Percentiles rank a stretch among this genome's conserved stretches.
Evolutionary conservation across 2,329 filamentous ascomycete species (phyloP).

Genomic region (Aspergillus novofumigatus): DNA sequence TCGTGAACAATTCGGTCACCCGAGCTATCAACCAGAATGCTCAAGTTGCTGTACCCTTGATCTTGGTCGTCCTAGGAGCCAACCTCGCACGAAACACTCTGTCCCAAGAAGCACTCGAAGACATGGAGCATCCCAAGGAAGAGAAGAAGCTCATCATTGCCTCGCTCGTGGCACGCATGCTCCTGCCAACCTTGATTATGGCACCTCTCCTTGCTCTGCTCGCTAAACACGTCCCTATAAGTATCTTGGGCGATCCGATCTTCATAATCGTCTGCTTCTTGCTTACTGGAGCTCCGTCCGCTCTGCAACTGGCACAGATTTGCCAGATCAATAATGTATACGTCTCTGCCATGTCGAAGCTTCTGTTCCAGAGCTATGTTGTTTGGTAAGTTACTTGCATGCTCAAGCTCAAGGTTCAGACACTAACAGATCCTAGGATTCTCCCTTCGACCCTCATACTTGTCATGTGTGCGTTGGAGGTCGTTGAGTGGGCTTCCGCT

Average conservation of each 20-base stretch:
- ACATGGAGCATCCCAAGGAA: slow-evolving; percentile 64
- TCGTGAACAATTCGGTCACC: slow-evolving; percentile 89
- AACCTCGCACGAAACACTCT: slow-evolving; percentile 91
- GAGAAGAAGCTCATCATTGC: slow-evolving; percentile 79
- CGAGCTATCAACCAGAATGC: slow-evolving; percentile 80
- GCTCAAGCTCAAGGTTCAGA: not conserved
- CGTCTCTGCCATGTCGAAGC: slow-evolving; percentile 86
- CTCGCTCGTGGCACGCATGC: slow-evolving; percentile 82
- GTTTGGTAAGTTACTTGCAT: slow-evolving; percentile 65
- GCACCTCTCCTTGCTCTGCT: slow-evolving; percentile 79
- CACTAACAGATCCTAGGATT: slow-evolving; percentile 57
- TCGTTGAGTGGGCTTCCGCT: slow-evolving; percentile 74
- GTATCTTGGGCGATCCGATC: slow-evolving; percentile 94
- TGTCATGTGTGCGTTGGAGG: slow-evolving; percentile 87
- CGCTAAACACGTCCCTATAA: slow-evolving; percentile 87
- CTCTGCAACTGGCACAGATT: slow-evolving; percentile 92
- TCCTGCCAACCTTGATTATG: slow-evolving; percentile 88
- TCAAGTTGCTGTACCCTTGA: slow-evolving; percentile 88
- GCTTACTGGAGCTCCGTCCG: slow-evolving; percentile 87
- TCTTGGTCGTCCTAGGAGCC: slow-evolving; percentile 89
- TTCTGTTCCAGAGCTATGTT: slow-evolving; percentile 95
- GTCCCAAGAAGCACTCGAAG: slow-evolving; percentile 59
- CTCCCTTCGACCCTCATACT: slow-evolving; percentile 86
- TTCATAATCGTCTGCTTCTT: slow-evolving; percentile 98
- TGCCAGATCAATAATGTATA: slow-evolving; percentile 98